Conservation (phyloP, 208 protist genomes). For the Leishmania tropica region DNA sequence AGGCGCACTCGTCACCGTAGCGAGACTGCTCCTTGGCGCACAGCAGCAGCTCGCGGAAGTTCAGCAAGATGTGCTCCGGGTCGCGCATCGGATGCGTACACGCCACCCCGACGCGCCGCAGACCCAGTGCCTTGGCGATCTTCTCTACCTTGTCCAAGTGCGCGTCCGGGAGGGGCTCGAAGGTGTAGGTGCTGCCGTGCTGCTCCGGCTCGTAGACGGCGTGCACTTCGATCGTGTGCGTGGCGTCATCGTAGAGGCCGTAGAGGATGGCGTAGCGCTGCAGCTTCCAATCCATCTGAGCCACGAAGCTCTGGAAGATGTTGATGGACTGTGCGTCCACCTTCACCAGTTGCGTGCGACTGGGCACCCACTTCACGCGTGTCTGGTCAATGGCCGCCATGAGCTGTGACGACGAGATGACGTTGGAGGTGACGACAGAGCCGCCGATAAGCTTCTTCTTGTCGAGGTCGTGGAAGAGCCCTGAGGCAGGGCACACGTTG, state of each 20-base stretch:
- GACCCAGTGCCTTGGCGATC: slow-evolving; percentile 66
- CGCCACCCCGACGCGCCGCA: slow-evolving; percentile 81
- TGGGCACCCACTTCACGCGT: slow-evolving; percentile 77
- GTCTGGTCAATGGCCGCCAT: slow-evolving; percentile 81
- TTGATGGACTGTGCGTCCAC: slow-evolving; percentile 75
- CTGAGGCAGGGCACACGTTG: slow-evolving; percentile 70
- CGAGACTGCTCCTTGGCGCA: slow-evolving; percentile 81
- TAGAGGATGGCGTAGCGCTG: slow-evolving; percentile 90
- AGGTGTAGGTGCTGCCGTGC: slow-evolving; percentile 57
- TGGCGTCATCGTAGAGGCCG: slow-evolving; percentile 56
- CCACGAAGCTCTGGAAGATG: slow-evolving; percentile 87
- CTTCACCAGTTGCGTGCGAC: slow-evolving; percentile 71
- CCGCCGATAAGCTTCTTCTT: slow-evolving; percentile 70
- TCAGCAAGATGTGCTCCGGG: slow-evolving; percentile 37
- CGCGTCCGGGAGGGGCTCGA: slow-evolving; percentile 47
- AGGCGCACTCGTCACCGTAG: slow-evolving; percentile 87
- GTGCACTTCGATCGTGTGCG: slow-evolving; percentile 70
- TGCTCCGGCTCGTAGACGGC: slow-evolving; percentile 90
- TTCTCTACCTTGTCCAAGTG: slow-evolving; percentile 49
- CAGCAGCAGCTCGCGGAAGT: slow-evolving; percentile 73
- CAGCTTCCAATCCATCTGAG: slow-evolving; percentile 70
- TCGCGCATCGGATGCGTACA: slow-evolving; percentile 78
- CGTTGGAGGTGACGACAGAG: slow-evolving; percentile 49
- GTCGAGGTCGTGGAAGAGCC: slow-evolving; percentile 72
- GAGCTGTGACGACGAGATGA: slow-evolving; percentile 55